Conservation (phyloP, 2,329 filamentous ascomycete species). For the Neofusicoccum umdonicola region DNA sequence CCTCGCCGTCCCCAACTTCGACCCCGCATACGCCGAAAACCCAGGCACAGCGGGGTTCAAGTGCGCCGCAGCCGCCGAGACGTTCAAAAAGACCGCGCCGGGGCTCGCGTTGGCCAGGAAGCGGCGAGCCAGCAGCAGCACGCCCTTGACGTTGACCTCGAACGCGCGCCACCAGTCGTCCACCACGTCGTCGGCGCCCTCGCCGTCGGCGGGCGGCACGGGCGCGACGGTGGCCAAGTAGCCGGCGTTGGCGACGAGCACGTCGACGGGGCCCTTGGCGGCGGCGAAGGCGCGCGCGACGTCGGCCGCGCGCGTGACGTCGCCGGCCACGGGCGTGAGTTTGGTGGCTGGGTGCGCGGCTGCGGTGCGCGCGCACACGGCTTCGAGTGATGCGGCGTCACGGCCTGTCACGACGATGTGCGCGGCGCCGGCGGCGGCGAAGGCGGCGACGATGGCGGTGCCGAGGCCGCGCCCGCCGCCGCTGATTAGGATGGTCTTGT, state of each 20-base stretch:
- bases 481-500: conserved; percentile 34
- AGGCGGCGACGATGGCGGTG: conserved; percentile 41
- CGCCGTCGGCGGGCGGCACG: neutral
- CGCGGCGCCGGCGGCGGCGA: conserved; percentile 46
- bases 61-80: conserved; percentile 23
- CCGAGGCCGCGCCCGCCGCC: conserved; percentile 50
- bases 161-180: conserved; percentile 21
- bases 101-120: conserved; percentile 24
- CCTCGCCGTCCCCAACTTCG: conserved; percentile 37
- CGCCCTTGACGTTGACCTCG: conserved; percentile 22
- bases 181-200: neutral
- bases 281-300: conserved; percentile 24
- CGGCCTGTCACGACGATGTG: conserved; percentile 47
- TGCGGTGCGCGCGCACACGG: conserved; percentile 23
- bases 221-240: conserved; percentile 15
- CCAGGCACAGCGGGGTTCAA: neutral
- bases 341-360: conserved; percentile 18
- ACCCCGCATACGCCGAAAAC: conserved; percentile 31
- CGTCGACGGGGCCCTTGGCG: conserved; percentile 20
- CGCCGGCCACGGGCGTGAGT: conserved; percentile 21
- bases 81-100: conserved; percentile 25
- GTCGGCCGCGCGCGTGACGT: conserved; percentile 22
- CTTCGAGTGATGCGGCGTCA: conserved; percentile 31
- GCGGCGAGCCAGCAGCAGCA: conserved; percentile 23
- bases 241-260: conserved; percentile 27